Percentiles rank a stretch among this genome's conserved stretches.
These are phyloP conservation scores for Fusarium sp. DNA, from an alignment of 2,329 filamentous ascomycete genomes.

Conservation along the genomic window DNA sequence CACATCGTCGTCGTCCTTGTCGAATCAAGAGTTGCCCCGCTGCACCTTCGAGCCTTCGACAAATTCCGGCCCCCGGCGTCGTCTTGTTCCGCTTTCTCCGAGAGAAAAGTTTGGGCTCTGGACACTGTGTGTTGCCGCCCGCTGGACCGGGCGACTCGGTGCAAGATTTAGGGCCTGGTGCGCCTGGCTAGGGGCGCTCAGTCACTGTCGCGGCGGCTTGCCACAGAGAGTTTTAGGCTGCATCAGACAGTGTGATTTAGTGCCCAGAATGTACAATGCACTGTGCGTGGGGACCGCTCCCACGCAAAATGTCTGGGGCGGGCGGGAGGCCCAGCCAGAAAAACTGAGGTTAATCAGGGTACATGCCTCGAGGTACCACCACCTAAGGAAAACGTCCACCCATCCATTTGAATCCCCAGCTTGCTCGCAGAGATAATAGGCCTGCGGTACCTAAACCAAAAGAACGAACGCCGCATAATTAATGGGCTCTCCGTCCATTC, in stretches of 20 bases:
- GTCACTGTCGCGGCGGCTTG: constrained; percentile 8
- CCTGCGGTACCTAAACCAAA: constrained; percentile 7
- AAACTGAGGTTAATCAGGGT: not conserved
- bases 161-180: not conserved
- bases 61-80: constrained; percentile 40
- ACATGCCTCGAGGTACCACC: constrained; percentile 7
- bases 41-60: constrained; percentile 38
- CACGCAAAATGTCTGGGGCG: constrained; percentile 1
- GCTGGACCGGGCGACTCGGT: not conserved
- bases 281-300: constrained; percentile 14
- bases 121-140: constrained; percentile 29
- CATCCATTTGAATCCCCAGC: constrained; percentile 16
- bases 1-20: constrained; percentile 20
- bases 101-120: constrained; percentile 23
- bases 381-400: not conserved
- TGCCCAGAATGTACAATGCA: constrained; percentile 3
- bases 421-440: constrained; percentile 13
- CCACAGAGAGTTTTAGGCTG: constrained; percentile 16
- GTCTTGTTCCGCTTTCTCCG: constrained; percentile 40
- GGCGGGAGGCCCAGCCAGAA: constrained; percentile 11
- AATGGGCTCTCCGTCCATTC: constrained; percentile 24
- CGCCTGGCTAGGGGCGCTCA: not conserved
- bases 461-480: constrained; percentile 22
- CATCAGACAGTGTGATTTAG: constrained; percentile 23
- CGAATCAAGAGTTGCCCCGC: constrained; percentile 37